Conservation (phyloP, 306 rosid genomes). For the Sphenostylis stenocarpa region DNA sequence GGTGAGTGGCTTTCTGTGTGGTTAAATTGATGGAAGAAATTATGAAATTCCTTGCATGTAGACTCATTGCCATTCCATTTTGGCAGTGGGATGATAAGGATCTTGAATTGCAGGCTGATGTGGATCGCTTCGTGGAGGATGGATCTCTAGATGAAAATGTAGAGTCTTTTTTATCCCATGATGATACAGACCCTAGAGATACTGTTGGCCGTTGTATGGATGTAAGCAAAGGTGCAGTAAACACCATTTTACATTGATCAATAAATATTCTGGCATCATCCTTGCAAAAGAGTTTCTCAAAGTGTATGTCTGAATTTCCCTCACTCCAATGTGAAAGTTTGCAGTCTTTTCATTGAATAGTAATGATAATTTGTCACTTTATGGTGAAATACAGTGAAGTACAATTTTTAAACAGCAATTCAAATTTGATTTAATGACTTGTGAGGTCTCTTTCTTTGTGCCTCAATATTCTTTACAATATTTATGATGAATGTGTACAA, state of each 20-base stretch:
- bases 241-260: conserved; percentile 36
- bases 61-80: conserved; percentile 90
- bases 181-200: conserved; percentile 93
- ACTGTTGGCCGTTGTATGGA: conserved; percentile 92
- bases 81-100: conserved; percentile 99
- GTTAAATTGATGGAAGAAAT: conserved; percentile 52
- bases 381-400: conserved; percentile 19
- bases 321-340: background rate
- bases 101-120: conserved; percentile 99
- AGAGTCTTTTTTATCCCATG: conserved; percentile 97
- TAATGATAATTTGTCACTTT: background rate
- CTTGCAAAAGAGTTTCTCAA: conserved; percentile 30
- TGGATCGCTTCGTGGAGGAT: conserved; percentile 96
- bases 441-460: background rate
- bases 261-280: conserved; percentile 29
- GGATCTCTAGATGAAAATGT: conserved; percentile 96
- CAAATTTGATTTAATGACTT: background rate
- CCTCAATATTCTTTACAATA: conserved; percentile 12
- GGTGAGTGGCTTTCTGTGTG: conserved; percentile 57
- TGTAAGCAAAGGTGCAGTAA: conserved; percentile 89
- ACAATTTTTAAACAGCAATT: background rate
- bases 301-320: conserved; percentile 30
- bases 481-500: background rate
- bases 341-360: background rate
- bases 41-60: conserved; percentile 53